Percentiles rank a stretch among this genome's conserved stretches.
These are phyloP conservation scores for Candida pseudoviswanathii DNA, from an alignment of 1,139 yeast genomes.

Conservation along the genomic window DNA sequence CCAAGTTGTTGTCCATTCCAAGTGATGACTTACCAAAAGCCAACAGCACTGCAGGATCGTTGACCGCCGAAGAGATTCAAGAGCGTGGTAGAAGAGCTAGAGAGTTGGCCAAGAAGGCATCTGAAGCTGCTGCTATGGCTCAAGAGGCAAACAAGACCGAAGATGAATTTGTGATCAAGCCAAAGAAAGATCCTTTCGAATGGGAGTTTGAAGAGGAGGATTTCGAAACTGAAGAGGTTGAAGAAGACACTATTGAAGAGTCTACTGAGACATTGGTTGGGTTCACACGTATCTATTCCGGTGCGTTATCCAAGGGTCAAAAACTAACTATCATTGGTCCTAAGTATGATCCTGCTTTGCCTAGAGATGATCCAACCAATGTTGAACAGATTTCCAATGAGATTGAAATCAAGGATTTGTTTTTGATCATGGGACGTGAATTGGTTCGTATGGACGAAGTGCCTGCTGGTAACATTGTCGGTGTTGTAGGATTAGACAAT, in stretches of 20 bases:
- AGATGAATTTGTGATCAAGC: slow-evolving; percentile 36
- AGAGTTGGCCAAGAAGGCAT: slow-evolving; percentile 66
- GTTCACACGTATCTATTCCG: slow-evolving; percentile 87
- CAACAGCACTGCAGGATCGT: slow-evolving; percentile 24
- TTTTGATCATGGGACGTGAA: slow-evolving; percentile 90
- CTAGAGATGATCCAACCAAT: slow-evolving; percentile 47
- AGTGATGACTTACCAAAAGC: slow-evolving; percentile 75
- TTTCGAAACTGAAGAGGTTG: slow-evolving; percentile 37
- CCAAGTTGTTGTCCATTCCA: slow-evolving; percentile 87
- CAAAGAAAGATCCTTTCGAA: slow-evolving; percentile 40
- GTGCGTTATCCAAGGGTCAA: slow-evolving; percentile 76
- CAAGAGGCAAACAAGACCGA: slow-evolving; percentile 24
- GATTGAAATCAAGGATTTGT: slow-evolving; percentile 64
- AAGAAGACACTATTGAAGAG: slow-evolving; percentile 46
- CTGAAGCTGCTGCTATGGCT: slow-evolving; percentile 54
- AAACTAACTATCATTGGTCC: slow-evolving; percentile 80
- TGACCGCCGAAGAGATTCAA: slow-evolving; percentile 60
- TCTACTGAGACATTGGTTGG: slow-evolving; percentile 73
- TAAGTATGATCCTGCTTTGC: slow-evolving; percentile 73
- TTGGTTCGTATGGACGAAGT: slow-evolving; percentile 74
- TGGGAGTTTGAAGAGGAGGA: slow-evolving; percentile 49
- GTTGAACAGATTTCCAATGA: slow-evolving; percentile 47
- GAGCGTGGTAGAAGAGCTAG: slow-evolving; percentile 73
- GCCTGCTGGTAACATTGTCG: slow-evolving; percentile 95
- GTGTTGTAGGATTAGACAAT: slow-evolving; percentile 88